Percentiles rank a stretch among this genome's conserved stretches.
Evolutionary conservation across 306 rosid species (phyloP).

Genomic region (Ormosia emarginata): DNA sequence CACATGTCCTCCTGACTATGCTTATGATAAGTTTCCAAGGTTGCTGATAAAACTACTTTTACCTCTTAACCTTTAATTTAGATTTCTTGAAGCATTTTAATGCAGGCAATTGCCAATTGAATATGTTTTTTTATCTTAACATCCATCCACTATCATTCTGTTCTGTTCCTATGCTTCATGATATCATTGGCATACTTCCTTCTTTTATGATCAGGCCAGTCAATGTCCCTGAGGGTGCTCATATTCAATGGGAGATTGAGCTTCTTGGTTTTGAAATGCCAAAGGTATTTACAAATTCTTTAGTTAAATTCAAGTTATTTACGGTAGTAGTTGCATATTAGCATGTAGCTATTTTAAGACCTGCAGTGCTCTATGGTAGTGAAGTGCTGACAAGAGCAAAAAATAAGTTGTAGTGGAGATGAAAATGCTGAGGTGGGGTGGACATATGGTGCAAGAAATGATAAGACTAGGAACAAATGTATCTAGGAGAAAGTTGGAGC

Average conservation of each 20-base stretch:
- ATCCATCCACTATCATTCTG: slow-evolving; percentile 15
- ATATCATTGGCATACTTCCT: slow-evolving; percentile 17
- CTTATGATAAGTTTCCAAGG: slow-evolving; percentile 92
- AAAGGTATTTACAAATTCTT: slow-evolving; percentile 43
- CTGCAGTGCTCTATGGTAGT: background rate
- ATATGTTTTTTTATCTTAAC: background rate
- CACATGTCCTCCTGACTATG: slow-evolving; percentile 95
- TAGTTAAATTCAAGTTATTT: slow-evolving; percentile 13
- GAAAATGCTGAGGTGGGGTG: background rate
- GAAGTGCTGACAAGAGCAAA: background rate
- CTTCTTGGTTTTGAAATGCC: slow-evolving; percentile 96
- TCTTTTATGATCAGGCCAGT: slow-evolving; percentile 54
- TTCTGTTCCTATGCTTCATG: slow-evolving; percentile 9
- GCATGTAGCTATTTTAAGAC: background rate
- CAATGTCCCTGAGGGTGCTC: slow-evolving; percentile 85
- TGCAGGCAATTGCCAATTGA: background rate
- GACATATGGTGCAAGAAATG: background rate
- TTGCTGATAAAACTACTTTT: slow-evolving; percentile 25
- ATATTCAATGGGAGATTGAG: slow-evolving; percentile 93
- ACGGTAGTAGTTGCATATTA: background rate
- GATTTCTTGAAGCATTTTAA: slow-evolving; percentile 6
- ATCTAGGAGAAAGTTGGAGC: background rate
- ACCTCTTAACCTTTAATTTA: background rate
- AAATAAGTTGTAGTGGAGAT: slow-evolving; percentile 5
- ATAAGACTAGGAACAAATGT: background rate